Conservation (phyloP, 2,329 filamentous ascomycete genomes). For the Tolypocladium amazonense region DNA sequence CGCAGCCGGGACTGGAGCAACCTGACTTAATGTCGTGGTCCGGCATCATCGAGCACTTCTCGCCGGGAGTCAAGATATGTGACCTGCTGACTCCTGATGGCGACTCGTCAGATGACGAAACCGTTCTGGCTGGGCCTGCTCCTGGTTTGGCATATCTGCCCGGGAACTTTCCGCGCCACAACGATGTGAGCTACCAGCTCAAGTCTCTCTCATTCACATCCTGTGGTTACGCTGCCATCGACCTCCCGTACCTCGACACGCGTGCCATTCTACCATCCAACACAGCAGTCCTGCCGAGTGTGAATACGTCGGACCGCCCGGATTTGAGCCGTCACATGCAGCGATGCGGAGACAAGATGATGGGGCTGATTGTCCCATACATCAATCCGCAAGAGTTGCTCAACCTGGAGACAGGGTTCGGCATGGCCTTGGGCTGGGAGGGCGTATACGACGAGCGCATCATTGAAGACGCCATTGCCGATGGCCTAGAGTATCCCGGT, state of each 20-base stretch:
- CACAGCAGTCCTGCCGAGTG: background rate
- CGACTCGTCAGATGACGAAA: background rate
- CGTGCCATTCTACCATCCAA: constrained; percentile 18
- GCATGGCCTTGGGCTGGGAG: constrained; percentile 26
- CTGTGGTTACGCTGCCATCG: constrained; percentile 48
- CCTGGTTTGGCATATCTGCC: constrained; percentile 1
- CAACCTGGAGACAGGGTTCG: constrained; percentile 19
- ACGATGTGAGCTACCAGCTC: constrained; percentile 20
- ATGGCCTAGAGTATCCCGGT: constrained; percentile 25
- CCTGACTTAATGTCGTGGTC: constrained; percentile 27
- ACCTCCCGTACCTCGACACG: constrained; percentile 22
- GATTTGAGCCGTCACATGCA: constrained; percentile 22
- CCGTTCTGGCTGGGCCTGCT: background rate
- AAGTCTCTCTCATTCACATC: constrained; percentile 41
- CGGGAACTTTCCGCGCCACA: constrained; percentile 5
- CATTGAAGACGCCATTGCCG: constrained; percentile 20
- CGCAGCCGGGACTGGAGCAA: constrained; percentile 7
- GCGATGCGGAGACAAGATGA: constrained; percentile 20
- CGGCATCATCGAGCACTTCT: constrained; percentile 31
- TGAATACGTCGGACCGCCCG: background rate
- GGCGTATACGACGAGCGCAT: constrained; percentile 19
- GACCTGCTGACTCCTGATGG: background rate
- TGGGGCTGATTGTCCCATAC: constrained; percentile 21
- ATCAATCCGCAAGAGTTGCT: constrained; percentile 17
- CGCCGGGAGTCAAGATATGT: constrained; percentile 22